Evolutionary conservation across 2,329 filamentous ascomycete genomes (phyloP).

Genomic region (Sclerotinia glacialis): DNA sequence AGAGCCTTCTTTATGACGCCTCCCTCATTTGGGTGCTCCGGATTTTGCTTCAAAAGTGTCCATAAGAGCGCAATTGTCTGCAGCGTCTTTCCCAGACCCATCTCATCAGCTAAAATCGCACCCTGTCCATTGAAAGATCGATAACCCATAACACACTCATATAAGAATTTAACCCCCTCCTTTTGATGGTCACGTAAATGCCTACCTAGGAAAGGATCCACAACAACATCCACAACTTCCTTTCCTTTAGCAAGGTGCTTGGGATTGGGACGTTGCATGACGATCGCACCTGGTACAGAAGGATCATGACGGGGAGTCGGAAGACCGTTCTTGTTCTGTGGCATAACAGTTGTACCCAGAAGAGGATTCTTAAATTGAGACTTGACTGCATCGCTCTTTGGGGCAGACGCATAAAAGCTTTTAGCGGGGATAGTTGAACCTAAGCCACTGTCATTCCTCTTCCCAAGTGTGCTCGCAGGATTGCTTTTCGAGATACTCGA

Average conservation of each 20-base stretch:
- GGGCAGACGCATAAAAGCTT: conserved; percentile 41
- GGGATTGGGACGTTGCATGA: conserved; percentile 59
- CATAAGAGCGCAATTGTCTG: conserved; percentile 70
- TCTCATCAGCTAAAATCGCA: conserved; percentile 71
- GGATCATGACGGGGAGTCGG: conserved; percentile 66
- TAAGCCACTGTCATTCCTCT: conserved; percentile 36
- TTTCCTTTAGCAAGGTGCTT: conserved; percentile 55
- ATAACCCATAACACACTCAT: conserved; percentile 75
- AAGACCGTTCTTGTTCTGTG: conserved; percentile 45
- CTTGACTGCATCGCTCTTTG: conserved; percentile 43
- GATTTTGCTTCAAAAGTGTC: conserved; percentile 71
- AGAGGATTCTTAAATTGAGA: conserved; percentile 61
- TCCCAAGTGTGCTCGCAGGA: conserved; percentile 25
- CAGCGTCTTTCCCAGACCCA: conserved; percentile 72
- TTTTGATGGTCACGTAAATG: conserved; percentile 66
- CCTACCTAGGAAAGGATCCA: conserved; percentile 63
- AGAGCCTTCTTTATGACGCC: conserved; percentile 68
- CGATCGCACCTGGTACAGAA: conserved; percentile 54
- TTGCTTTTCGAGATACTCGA: conserved; percentile 20
- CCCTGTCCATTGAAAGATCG: conserved; percentile 63
- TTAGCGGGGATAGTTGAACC: conserved; percentile 41
- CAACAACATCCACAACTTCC: conserved; percentile 67
- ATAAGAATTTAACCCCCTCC: conserved; percentile 67
- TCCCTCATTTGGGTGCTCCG: conserved; percentile 51
- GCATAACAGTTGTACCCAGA: conserved; percentile 50